Base-by-base conservation (phyloP, 192 early-diverging fungal species). In the Entomortierella parvispora region DNA sequence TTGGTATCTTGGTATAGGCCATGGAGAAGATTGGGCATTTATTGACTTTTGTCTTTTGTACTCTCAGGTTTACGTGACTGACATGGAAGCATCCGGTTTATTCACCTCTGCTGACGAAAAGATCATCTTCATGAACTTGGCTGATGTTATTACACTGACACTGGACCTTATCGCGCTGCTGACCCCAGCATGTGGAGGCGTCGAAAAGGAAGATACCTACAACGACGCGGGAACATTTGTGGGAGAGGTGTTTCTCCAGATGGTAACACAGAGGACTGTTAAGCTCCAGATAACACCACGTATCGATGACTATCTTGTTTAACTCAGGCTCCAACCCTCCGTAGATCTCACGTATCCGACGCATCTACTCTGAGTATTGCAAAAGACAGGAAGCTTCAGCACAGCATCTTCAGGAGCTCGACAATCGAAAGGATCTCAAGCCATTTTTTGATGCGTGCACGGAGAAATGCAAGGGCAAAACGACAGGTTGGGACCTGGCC, bases 401-500 rank as follows among this genome's bases (percentile, higher is more conserved):
- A 49, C 69, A 80, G 10, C 82, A 83, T 68, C 62, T 94, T 12
- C 84, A 85, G 59, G 93, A 94, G 76, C 81, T 89, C 50, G 81
- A 83, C 26, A 59, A 52, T 51, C 76, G 48, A 80, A 83, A 59
- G 33, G 46, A 65, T 54, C 20, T 71, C 25, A 65, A 51, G 58
- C 23, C 76, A 28, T 80, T 68, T 32, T 66, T 61, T 56, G 82
- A 94, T 81, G 81, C 88, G 37, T 89, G 88, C 53, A 85, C 85
- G 71, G 69, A 81, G 42, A 60, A 88, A 58, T 82, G 91, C 29
- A 83, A 90, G 51, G 92, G 90, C 7, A 77, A 82, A 65, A 96
- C 96, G 2, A 88, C 85, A 28, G 93, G 93, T 58, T 99, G 97
- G 97, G 97, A 99, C 80, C 82, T 99, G 63, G 85, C 91, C 0